Base-by-base conservation (phyloP, 371 early-diverging fungal genomes). In the Mortierella polycephala region DNA sequence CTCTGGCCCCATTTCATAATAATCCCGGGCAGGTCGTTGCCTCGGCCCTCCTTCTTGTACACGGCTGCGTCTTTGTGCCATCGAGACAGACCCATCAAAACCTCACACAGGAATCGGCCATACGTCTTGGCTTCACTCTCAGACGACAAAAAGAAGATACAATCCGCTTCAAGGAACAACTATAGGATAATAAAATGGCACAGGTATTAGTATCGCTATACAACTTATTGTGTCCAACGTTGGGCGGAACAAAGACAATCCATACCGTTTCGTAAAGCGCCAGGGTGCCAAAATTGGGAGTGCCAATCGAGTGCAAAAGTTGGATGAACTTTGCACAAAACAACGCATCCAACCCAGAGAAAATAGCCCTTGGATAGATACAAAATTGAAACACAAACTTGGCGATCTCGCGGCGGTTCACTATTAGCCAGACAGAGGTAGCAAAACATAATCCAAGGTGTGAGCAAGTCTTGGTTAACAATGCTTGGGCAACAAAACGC, bases 251-350 rank as follows among this genome's bases (percentile, higher is more conserved):
- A 45, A 6, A 59, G 7, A 47, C 9, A 23, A 20, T 18, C 20
- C 40, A 55, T 62, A 66, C 67, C 49, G 69, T 75, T 81, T 96
- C 96, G 64, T 92, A 94, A 6, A 95, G 82, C 2, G 93, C 89
- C 30, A 96, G 68, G 11, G 91, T 92, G 1, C 94, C 92, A 53
- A 97, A 91, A 64, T 93, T 92, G 58, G 85, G 83, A 0, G 91
- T 91, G 11, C 92, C 92, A 42, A 95, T 73, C 14, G 81, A 83
- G 67, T 96, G 97, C 88, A 96, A 86, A 62, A 91, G 62, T 73
- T 89, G 83, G 21, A 94, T 81, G 68, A 96, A 94, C 81, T 93
- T 92, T 46, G 93, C 94, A 60, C 93, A 93, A 72, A 87, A 97
- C 5, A 90, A 83, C 2, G 97, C 96, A 77, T 97, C 97, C 0